Evolutionary conservation across 352 stramenopile genomes (phyloP).

Genomic region (Pythium vanterpoolii): DNA sequence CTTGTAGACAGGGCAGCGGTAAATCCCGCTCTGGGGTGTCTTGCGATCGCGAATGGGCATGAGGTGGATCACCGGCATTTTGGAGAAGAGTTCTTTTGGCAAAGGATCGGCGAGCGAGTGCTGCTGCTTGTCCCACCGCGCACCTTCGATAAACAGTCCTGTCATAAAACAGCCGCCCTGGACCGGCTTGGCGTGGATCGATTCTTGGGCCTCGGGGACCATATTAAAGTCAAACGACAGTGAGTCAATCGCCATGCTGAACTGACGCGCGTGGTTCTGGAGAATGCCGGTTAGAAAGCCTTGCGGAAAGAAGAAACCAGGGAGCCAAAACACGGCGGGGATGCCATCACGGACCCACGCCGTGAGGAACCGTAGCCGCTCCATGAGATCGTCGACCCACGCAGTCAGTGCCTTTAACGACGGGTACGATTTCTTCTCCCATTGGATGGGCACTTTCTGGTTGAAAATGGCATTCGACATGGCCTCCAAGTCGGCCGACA

Average conservation of each 20-base stretch:
- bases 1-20: constrained; percentile 95
- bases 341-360: constrained; percentile 57
- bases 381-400: constrained; percentile 88
- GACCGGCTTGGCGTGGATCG: constrained; percentile 35
- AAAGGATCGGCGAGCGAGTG: constrained; percentile 85
- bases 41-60: constrained; percentile 80
- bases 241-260: constrained; percentile 74
- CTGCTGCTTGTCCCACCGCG: constrained; percentile 67
- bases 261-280: constrained; percentile 83
- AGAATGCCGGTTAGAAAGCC: constrained; percentile 76
- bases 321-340: constrained; percentile 68
- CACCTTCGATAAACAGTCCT: constrained; percentile 88
- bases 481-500: constrained; percentile 58
- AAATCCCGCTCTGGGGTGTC: constrained; percentile 79
- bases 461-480: constrained; percentile 87
- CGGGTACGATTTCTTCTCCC: constrained; percentile 89
- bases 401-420: constrained; percentile 87
- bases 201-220: constrained; percentile 28
- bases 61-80: constrained; percentile 89
- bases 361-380: constrained; percentile 64
- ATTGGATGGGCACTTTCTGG: constrained; percentile 82
- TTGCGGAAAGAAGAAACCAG: constrained; percentile 79
- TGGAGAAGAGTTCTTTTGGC: constrained; percentile 91
- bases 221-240: constrained; percentile 69
- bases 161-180: constrained; percentile 85